A percentile compares a stretch with the other conserved stretches of the same genome.
Conservation (phyloP, 2,329 filamentous ascomycete genomes). For the Elsinoe perseae region DNA sequence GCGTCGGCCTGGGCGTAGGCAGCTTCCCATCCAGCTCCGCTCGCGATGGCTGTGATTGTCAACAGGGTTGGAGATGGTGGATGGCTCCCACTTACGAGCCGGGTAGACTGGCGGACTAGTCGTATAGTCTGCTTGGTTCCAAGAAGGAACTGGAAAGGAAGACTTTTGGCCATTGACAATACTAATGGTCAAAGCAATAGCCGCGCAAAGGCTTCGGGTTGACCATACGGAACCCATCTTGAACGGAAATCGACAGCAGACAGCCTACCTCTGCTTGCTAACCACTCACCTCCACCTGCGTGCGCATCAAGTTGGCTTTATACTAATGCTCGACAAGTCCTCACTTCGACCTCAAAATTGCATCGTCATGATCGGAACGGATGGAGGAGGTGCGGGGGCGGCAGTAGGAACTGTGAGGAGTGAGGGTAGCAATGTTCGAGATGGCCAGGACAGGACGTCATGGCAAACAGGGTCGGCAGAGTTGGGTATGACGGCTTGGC, state of each 20-base stretch:
- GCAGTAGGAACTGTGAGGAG: background rate
- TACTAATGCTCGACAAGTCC: background rate
- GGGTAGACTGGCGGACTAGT: conserved; percentile 24
- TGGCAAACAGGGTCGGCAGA: background rate
- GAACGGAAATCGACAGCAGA: background rate
- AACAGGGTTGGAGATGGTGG: background rate
- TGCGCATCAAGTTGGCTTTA: background rate
- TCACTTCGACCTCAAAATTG: background rate
- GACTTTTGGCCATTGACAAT: conserved; percentile 17
- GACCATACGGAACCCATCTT: background rate
- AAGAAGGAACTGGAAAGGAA: conserved; percentile 18
- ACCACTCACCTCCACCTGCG: background rate
- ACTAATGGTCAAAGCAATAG: conserved; percentile 1
- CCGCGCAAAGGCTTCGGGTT: background rate
- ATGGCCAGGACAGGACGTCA: background rate
- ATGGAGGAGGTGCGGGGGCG: conserved; percentile 2
- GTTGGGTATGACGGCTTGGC: background rate
- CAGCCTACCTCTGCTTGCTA: background rate
- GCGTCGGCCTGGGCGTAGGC: conserved; percentile 21
- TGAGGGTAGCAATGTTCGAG: background rate
- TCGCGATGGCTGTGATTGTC: conserved; percentile 20
- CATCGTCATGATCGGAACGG: conserved; percentile 2
- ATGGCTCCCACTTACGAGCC: conserved; percentile 21
- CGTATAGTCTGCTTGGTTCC: conserved; percentile 23
- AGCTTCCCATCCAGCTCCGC: conserved; percentile 21